These are phyloP conservation scores for Danielia oregonensis DNA, from an alignment of 805 yeast genomes.

Conservation along the genomic window DNA sequence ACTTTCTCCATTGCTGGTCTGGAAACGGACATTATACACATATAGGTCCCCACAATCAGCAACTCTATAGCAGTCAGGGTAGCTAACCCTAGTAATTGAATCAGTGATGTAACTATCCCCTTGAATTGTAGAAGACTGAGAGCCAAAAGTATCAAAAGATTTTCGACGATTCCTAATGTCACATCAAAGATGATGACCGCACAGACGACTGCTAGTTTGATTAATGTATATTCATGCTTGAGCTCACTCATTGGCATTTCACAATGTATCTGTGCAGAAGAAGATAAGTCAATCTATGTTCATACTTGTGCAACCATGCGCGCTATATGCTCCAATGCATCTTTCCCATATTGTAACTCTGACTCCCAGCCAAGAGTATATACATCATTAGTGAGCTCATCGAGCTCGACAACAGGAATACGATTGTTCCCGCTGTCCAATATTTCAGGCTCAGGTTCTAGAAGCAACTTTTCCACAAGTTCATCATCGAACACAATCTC, in stretches of 20 bases:
- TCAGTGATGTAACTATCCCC: neutral
- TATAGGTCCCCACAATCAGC: neutral
- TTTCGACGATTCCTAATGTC: neutral
- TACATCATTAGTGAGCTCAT: neutral
- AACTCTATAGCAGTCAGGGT: neutral
- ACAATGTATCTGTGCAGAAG: no score
- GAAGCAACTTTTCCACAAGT: conserved; percentile 7
- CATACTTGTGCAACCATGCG: no score
- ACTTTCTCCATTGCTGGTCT: no score
- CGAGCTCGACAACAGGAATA: neutral
- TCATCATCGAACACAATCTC: conserved; percentile 10
- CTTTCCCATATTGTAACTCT: neutral
- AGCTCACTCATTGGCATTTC: no score
- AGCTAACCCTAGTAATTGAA: neutral
- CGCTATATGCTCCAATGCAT: no score
- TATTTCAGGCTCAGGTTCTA: neutral
- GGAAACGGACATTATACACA: no score
- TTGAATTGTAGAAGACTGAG: neutral
- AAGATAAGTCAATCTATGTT: no score
- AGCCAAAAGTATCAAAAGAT: neutral
- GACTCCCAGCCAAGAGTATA: conserved; percentile 1
- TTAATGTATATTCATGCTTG: no score
- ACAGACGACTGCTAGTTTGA: no score
- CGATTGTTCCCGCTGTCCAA: neutral
- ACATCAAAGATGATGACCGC: no score